Evolutionary conservation across 1,139 yeast species (phyloP), one percentile per base, ranked within the genome.

Genomic region (Candida glucosophila): DNA sequence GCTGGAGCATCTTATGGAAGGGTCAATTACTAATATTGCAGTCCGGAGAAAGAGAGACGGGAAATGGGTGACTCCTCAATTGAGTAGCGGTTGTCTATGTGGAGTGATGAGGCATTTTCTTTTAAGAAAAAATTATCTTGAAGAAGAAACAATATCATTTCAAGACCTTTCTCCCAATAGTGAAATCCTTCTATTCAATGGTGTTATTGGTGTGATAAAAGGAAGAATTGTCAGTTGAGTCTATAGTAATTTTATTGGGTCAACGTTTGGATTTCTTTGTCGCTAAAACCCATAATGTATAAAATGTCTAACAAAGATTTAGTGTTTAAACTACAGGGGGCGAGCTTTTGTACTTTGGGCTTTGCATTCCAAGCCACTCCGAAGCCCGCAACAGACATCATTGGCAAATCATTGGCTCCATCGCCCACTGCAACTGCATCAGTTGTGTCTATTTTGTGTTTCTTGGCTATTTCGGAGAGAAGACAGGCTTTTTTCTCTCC

Each of bases 311-410:
- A 60, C 45, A 90, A 65, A 4, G 79, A 64, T 15, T 67, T 60
- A 0, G 88, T 66, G 49, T 90, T 90, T 40, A 92, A 63, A 36
- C 82, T 67, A 23, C 83, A 65, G 7, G 96, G 96, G 0, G 98
- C 98, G 39, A 59, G 55, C 31, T 53, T 44, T 49, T 85, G 96
- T 4, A 92, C 98, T 35, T 67, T 74, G 17, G 97, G 96, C 50
- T 92, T 92, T 11, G 98, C 98, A 48, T 86, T 81, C 92, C 95
- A 92, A 0, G 98, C 98, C 32, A 92, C 67, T 12, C 98, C 98
- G 49, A 76, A 82, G 0, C 98, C 97, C 2, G 95, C 96, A 12
- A 58, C 74, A 3, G 64, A 70, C 97, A 92, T 90, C 88, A 93
- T 93, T 22, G 73, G 72, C 47, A 92, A 62, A 53, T 92, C 99